These are phyloP conservation scores for Pythium aquatile DNA, from an alignment of 352 stramenopile genomes.

Conservation along the genomic window DNA sequence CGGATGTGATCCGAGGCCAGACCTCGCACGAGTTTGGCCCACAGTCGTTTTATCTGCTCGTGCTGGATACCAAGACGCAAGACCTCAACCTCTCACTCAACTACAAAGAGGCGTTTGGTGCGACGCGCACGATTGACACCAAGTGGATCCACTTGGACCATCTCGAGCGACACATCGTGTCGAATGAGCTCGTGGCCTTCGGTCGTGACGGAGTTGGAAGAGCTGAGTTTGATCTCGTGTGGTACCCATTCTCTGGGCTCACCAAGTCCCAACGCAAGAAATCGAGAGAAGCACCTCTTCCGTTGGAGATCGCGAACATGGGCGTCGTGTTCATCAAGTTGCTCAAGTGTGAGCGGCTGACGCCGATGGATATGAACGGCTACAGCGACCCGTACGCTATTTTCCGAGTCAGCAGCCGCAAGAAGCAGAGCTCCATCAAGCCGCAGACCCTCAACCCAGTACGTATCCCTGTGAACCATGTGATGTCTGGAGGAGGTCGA, in stretches of 20 bases:
- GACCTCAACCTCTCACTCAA: constrained; percentile 39
- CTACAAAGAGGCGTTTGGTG: constrained; percentile 38
- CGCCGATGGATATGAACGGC: constrained; percentile 42
- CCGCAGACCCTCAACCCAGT: constrained; percentile 39
- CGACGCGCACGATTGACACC: constrained; percentile 35
- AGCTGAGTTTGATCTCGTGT: constrained; percentile 42
- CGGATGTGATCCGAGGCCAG: constrained; percentile 29
- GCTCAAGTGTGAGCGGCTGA: constrained; percentile 37
- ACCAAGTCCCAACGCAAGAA: constrained; percentile 26
- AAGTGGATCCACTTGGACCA: constrained; percentile 52
- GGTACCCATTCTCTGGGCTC: constrained; percentile 39
- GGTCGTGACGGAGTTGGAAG: constrained; percentile 33
- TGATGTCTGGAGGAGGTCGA: too few species aligned
- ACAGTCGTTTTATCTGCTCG: constrained; percentile 33
- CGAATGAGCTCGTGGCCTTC: constrained; percentile 37
- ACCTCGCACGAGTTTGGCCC: constrained; percentile 29
- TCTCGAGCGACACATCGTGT: constrained; percentile 29
- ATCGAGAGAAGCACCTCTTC: constrained; percentile 31
- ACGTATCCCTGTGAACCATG: neutral
- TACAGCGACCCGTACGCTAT: constrained; percentile 48
- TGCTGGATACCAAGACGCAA: constrained; percentile 43
- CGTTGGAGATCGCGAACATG: constrained; percentile 40
- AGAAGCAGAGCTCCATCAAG: constrained; percentile 46
- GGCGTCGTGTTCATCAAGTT: constrained; percentile 44
- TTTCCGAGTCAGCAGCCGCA: constrained; percentile 35